A percentile compares a stretch with the other conserved stretches of the same genome.
Conservation (phyloP, 768 basidiomycete genomes). For the Xanthoconium stramineum region DNA sequence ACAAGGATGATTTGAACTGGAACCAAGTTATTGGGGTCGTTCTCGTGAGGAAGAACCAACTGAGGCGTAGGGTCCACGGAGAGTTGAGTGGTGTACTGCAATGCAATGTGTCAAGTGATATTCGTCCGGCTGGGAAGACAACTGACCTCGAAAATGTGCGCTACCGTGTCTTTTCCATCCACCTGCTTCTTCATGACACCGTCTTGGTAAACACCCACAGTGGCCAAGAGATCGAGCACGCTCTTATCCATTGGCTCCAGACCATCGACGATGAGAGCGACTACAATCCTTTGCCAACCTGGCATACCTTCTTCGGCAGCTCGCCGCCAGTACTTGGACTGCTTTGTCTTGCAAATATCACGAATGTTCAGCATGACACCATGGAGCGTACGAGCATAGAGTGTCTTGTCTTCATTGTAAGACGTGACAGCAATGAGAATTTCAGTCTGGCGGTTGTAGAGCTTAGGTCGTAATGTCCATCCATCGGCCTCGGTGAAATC, state of each 20-base stretch:
- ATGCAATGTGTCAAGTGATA: constrained; percentile 3
- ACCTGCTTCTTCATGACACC: constrained; percentile 93
- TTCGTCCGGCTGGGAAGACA: constrained; percentile 1
- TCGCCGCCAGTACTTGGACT: constrained; percentile 87
- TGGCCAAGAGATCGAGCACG: constrained; percentile 83
- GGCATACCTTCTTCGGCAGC: constrained; percentile 81
- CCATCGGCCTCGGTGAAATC: constrained; percentile 79
- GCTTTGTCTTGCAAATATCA: constrained; percentile 95
- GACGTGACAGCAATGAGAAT: constrained; percentile 92
- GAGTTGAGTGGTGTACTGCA: constrained; percentile 92
- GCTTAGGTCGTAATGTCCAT: constrained; percentile 79
- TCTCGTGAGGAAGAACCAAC: constrained; percentile 84
- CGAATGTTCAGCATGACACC: constrained; percentile 98
- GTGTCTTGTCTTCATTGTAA: constrained; percentile 89
- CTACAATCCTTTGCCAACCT: constrained; percentile 88
- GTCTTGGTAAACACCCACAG: constrained; percentile 91
- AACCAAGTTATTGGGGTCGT: constrained; percentile 89
- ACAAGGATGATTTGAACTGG: constrained; percentile 91
- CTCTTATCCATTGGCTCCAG: constrained; percentile 95
- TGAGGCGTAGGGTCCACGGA: constrained; percentile 90
- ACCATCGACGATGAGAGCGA: constrained; percentile 89
- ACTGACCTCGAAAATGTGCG: constrained; percentile 90
- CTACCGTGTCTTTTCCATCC: constrained; percentile 85
- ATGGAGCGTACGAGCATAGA: constrained; percentile 90
- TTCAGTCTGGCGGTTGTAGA: constrained; percentile 89